A percentile compares a stretch with the other conserved stretches of the same genome.
Conservation (phyloP, 192 early-diverging fungal genomes). For the Umbelopsis sp. region DNA sequence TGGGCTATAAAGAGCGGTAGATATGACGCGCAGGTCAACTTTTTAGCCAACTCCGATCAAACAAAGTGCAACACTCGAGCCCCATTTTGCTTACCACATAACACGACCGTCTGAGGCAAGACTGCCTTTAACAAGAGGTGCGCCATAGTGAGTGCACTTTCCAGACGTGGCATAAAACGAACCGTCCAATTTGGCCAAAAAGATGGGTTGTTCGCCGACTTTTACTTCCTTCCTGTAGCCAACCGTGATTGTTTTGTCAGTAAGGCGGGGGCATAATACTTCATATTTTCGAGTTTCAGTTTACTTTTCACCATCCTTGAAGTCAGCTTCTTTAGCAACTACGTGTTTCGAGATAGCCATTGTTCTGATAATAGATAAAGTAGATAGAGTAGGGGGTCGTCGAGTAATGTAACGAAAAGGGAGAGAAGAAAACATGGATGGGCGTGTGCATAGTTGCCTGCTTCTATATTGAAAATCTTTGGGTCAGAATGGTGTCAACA, state of each 20-base stretch:
- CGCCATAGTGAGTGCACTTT: constrained; percentile 42
- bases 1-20: constrained; percentile 22
- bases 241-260: not conserved
- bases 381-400: not conserved
- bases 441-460: not conserved
- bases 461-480: not conserved
- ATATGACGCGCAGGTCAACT: not conserved
- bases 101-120: constrained; percentile 38
- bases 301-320: constrained; percentile 23
- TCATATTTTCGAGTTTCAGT: not conserved
- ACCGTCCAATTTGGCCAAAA: constrained; percentile 28
- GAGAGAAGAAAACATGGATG: not conserved
- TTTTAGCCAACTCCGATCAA: not conserved
- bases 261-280: not conserved
- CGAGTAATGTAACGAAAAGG: constrained; percentile 16
- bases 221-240: constrained; percentile 35
- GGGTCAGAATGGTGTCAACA: constrained; percentile 3
- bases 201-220: constrained; percentile 10
- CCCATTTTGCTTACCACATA: constrained; percentile 30
- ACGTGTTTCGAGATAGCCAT: constrained; percentile 11
- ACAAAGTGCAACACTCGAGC: not conserved
- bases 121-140: not conserved
- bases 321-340: constrained; percentile 11
- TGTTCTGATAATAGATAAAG: not conserved
- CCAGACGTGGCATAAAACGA: constrained; percentile 34